Conservation (phyloP, 805 yeast genomes). For the Scheffersomyces spartinae region DNA sequence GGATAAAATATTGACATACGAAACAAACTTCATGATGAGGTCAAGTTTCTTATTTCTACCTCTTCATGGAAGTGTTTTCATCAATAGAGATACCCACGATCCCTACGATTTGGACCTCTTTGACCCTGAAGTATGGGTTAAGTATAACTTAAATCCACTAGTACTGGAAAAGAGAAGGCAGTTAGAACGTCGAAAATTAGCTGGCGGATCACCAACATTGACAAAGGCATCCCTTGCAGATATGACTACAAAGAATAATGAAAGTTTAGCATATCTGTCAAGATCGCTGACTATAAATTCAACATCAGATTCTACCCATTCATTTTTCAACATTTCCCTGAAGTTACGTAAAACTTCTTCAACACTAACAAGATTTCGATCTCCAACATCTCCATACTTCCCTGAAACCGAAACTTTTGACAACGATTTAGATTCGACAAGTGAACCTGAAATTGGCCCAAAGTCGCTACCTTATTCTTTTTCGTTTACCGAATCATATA, state of each 20-base stretch:
- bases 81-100: conserved; percentile 47
- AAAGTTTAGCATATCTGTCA: background rate
- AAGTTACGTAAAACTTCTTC: too few species aligned
- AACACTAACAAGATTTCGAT: too few species aligned
- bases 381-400: background rate
- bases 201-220: background rate
- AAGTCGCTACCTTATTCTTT: conserved; percentile 13
- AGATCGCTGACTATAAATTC: too few species aligned
- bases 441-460: too few species aligned
- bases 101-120: conserved; percentile 61
- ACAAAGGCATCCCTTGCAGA: background rate
- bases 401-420: background rate
- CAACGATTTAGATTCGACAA: too few species aligned
- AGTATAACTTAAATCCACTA: conserved; percentile 64
- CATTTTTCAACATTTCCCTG: too few species aligned
- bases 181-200: conserved; percentile 8
- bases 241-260: background rate
- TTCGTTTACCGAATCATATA: conserved; percentile 47
- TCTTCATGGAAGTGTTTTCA: conserved; percentile 59
- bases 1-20: conserved; percentile 64
- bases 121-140: conserved; percentile 71
- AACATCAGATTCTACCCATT: too few species aligned
- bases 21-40: conserved; percentile 82
- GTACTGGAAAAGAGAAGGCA: conserved; percentile 33
- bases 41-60: conserved; percentile 76